phyloP scores from a whole-genome alignment of 1,284 basidiomycete species.

The Apiotrichum gracile region DNA sequence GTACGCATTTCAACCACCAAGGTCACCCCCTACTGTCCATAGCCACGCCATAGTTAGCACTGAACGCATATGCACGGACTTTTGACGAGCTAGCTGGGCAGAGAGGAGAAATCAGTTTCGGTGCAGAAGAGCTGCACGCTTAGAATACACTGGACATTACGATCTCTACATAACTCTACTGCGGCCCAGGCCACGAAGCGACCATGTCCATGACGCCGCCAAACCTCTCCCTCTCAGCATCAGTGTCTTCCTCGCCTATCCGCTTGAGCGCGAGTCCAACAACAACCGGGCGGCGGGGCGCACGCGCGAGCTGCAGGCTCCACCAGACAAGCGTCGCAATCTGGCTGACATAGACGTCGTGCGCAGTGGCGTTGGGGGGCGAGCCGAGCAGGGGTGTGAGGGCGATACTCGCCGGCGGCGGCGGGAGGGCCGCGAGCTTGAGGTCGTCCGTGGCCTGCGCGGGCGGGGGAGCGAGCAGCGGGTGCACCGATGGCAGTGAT shows the following conservation, averaged over 20 bases:
- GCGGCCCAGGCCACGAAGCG: constrained; percentile 47
- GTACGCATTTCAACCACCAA: neutral
- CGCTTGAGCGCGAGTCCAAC: constrained; percentile 47
- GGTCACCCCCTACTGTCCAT: neutral
- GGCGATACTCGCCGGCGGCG: constrained; percentile 64
- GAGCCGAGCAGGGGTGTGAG: constrained; percentile 71
- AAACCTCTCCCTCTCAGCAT: constrained; percentile 57
- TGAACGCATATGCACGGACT: constrained; percentile 14
- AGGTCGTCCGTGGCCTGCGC: constrained; percentile 51
- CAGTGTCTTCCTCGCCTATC: constrained; percentile 37
- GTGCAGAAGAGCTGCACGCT: neutral
- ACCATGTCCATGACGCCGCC: constrained; percentile 63
- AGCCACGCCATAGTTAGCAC: constrained; percentile 4
- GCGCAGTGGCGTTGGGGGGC: constrained; percentile 57
- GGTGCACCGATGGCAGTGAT: constrained; percentile 61
- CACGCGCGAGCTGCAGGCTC: constrained; percentile 46
- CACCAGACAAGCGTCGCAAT: constrained; percentile 79
- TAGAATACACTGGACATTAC: too few relatives aligned
- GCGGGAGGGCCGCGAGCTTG: constrained; percentile 57
- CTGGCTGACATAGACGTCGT: constrained; percentile 77
- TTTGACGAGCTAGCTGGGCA: neutral
- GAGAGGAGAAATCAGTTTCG: neutral
- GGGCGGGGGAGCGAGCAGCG: constrained; percentile 62
- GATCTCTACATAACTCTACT: too few relatives aligned
- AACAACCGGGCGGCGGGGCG: constrained; percentile 33